These are phyloP conservation scores for Smallanthus sonchifolius DNA, from an alignment of 129 eudicot species.

Conservation along the genomic window DNA sequence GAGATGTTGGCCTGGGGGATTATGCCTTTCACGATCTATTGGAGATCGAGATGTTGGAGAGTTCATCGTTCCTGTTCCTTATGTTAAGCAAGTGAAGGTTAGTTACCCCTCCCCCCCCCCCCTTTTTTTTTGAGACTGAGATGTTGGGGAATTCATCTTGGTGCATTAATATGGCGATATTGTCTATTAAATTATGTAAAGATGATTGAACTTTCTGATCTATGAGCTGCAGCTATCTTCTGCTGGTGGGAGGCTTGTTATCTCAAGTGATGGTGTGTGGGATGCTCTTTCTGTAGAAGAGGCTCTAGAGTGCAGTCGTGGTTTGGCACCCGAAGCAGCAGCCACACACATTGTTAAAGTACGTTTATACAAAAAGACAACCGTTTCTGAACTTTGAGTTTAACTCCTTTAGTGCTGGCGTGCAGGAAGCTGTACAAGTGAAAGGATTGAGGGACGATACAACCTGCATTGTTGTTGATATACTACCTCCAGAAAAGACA, in stretches of 20 bases:
- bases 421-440: conserved; percentile 76
- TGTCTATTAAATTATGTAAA: conserved; percentile 3
- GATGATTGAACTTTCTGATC: neutral
- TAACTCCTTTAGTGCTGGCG: neutral
- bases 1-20: conserved; percentile 99
- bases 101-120: conserved; percentile 9
- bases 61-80: conserved; percentile 87
- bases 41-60: conserved; percentile 99
- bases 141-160: neutral
- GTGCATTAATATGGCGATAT: neutral
- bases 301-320: conserved; percentile 76
- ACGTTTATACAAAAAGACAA: conserved; percentile 8
- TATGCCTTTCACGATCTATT: conserved; percentile 92
- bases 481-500: conserved; percentile 68
- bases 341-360: conserved; percentile 90
- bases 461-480: conserved; percentile 88
- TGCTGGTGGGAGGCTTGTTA: conserved; percentile 82
- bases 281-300: conserved; percentile 77
- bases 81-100: conserved; percentile 95
- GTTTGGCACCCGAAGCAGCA: conserved; percentile 88
- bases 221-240: conserved; percentile 61
- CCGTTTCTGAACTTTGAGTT: neutral
- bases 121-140: too few species aligned
- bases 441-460: conserved; percentile 96
- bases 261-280: conserved; percentile 99